These are phyloP conservation scores for Penicillium coprophilum DNA, from an alignment of 495 filamentous ascomycete genomes.

Conservation along the genomic window DNA sequence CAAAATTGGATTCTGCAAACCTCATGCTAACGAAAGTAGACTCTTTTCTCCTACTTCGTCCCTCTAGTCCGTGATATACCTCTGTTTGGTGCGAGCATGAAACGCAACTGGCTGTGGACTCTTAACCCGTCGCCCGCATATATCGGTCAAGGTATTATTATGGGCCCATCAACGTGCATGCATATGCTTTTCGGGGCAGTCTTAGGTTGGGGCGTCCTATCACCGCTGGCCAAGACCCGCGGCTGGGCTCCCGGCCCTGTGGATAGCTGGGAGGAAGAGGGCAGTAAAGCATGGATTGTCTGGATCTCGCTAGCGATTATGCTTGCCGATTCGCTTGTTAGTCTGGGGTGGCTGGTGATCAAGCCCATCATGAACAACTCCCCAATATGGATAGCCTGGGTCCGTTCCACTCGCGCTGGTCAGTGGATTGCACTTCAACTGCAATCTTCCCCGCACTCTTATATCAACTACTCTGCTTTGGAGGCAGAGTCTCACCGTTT, in stretches of 20 bases:
- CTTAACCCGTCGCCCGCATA: conserved; percentile 95
- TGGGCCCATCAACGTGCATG: conserved; percentile 85
- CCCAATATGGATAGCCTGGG: conserved; percentile 34
- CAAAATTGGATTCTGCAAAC: background rate
- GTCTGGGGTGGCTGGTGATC: conserved; percentile 75
- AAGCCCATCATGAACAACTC: conserved; percentile 54
- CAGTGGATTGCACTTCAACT: conserved; percentile 28
- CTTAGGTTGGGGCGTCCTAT: conserved; percentile 88
- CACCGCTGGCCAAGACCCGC: conserved; percentile 77
- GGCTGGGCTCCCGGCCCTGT: conserved; percentile 91
- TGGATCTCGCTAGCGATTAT: conserved; percentile 96
- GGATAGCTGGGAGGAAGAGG: conserved; percentile 83
- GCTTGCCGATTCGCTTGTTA: conserved; percentile 89
- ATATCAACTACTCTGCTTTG: conserved; percentile 46
- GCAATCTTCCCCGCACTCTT: conserved; percentile 25
- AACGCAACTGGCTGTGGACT: conserved; percentile 87
- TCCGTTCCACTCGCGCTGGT: conserved; percentile 29
- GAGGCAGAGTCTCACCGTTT: conserved; percentile 18
- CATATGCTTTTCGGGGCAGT: conserved; percentile 95
- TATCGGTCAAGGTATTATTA: conserved; percentile 76
- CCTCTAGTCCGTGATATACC: conserved; percentile 82
- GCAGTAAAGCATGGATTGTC: conserved; percentile 97
- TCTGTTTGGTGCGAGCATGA: conserved; percentile 73
- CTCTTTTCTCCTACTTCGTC: conserved; percentile 88
- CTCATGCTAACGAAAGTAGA: conserved; percentile 47